Evolutionary conservation across 1,139 yeast genomes (phyloP), one percentile per base, ranked within the genome.

Genomic region (Saccharomyces hybrid): DNA sequence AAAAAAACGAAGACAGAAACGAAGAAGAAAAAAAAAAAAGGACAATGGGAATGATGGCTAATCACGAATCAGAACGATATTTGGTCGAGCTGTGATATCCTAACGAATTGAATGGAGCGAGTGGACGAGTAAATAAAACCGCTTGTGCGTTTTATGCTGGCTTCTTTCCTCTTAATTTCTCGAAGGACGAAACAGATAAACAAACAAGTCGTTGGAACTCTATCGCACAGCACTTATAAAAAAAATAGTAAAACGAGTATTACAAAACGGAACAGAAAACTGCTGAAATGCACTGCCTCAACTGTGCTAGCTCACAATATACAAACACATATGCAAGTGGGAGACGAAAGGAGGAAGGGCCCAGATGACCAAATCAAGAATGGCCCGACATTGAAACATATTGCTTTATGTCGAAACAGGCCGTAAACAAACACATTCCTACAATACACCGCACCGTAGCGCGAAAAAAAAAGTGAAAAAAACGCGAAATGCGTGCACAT

Each of bases 401-500:
- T 13, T 38, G n/a, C 7, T 5, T 5, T 3, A 38, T 38, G 44
- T 38, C 44, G 44, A 38, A 38, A 38, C 44, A 16, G 44, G 2
- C 44, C 44, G 44, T 38, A 38, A 38, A 38, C 44, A 38, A 38
- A 38, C 44, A 19, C 44, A 38, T 38, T 38, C 44, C 25, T 13
- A 38, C 44, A 38, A 38, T 2, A 38, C 44, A 38, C 44, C 32
- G 23, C 29, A 25, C 28, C 23, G 23, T 19, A 19, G 23, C 34
- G 16, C 28, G 28, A 28, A 46, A 25, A 28, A 44, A 42, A 34
- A n/a, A 31, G 46, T 19, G 5, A 11, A 44, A 42, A 5, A 28
- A 16, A 34, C 27, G 42, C 31, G 50, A 13, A 16, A 44, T n/a
- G 41, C 38, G 31, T 44, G 38, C 13, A 32, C 52, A 58, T 63